Evolutionary conservation across 2,329 filamentous ascomycete species (phyloP), one percentile per base, ranked within the genome.

Genomic region (Tolypocladium amazonense): DNA sequence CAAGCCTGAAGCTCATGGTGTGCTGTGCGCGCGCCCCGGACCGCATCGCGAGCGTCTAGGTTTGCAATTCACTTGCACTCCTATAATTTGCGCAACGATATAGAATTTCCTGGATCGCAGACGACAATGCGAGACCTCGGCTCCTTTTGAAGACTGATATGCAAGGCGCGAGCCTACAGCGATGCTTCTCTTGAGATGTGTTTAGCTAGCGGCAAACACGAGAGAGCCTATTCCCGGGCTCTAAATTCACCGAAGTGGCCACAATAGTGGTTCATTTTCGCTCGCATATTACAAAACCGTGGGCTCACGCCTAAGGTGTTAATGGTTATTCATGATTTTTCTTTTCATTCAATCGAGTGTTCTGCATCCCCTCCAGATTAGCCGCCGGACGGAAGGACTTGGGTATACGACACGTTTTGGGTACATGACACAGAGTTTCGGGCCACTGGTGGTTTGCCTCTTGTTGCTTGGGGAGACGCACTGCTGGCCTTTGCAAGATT

Each of bases 1-100:
- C 92, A 0, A 95, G 89, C 63, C 87, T 97, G 72, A 92, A 93
- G 72, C 80, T 97, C 67, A 85, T 95, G 72, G 92, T 97, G 61
- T 95, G 92, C 66, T 91, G 96, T 71, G 92, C 92, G 20, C 88
- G 93, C 68, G 90, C 93, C 62, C 92, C 92, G 7, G 79, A 83
- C 55, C 74, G 80, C 23, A 73, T 79, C 56, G 77, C 76, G 33
- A 82, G 78, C 65, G 75, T 82, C 59, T 83, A 66, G 66, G 41
- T 43, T 23, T 30, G 20, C 30, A 37, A 35, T 52, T 18, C 18
- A 30, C 47, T 52, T 9, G 23, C 23, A 39, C 47, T 39, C 18
- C 50, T 41, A 50, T 54, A 6, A 12, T 41, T 56, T 41, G 25
- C 18, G 20, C 23, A 20, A 15, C 33, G 2, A 38, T 12, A 18